A percentile compares a stretch with the other conserved stretches of the same genome.
These are phyloP conservation scores for Sinapis alba DNA, from an alignment of 441 rosid species.

Conservation along the genomic window DNA sequence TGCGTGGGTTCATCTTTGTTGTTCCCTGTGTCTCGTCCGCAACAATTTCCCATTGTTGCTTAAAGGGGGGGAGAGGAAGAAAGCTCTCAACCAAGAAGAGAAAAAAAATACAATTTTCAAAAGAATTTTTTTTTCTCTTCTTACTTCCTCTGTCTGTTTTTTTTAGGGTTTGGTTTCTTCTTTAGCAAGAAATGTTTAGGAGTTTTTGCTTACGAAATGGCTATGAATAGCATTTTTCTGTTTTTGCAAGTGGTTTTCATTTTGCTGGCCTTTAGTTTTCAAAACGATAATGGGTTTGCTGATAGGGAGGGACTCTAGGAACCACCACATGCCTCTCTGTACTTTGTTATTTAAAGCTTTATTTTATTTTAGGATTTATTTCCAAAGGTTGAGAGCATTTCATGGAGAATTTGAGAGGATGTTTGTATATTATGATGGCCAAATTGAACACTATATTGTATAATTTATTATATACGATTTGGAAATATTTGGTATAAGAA, in stretches of 20 bases:
- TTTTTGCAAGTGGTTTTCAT: conserved; percentile 37
- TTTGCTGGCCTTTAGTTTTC: conserved; percentile 39
- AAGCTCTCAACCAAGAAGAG: conserved; percentile 33
- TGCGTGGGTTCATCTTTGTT: conserved; percentile 35
- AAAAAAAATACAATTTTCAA: neutral
- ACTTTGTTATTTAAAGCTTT: conserved; percentile 34
- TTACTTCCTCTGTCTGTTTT: conserved; percentile 31
- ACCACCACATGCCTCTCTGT: conserved; percentile 32
- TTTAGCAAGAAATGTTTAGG: conserved; percentile 37
- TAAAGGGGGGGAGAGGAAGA: conserved; percentile 32
- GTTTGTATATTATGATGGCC: conserved; percentile 3
- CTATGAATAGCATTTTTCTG: conserved; percentile 30
- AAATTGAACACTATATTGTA: conserved; percentile 4
- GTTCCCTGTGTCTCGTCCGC: conserved; percentile 48
- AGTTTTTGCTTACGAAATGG: conserved; percentile 32
- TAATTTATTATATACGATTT: neutral
- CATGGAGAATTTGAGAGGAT: conserved; percentile 36
- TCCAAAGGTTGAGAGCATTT: conserved; percentile 53
- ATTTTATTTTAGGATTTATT: conserved; percentile 27
- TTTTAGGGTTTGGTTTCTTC: conserved; percentile 27
- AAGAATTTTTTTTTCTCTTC: conserved; percentile 3
- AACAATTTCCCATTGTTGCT: conserved; percentile 75
- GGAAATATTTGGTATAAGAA: neutral
- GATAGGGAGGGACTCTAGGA: conserved; percentile 62
- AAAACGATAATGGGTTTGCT: conserved; percentile 28